These are phyloP conservation scores for Ciborinia camelliae DNA, from an alignment of 2,329 filamentous ascomycete species.

Conservation along the genomic window DNA sequence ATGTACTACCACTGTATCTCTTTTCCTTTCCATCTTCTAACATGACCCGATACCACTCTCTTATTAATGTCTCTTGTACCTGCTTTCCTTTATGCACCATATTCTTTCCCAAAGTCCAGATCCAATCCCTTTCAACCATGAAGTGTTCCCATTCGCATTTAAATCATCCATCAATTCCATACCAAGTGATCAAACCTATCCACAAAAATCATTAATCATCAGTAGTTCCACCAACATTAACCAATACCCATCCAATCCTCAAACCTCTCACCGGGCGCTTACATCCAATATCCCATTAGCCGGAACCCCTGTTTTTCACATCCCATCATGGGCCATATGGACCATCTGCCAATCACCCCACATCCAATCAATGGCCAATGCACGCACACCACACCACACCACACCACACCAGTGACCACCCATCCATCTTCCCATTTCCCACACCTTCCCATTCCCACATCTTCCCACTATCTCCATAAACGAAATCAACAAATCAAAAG, in stretches of 20 bases:
- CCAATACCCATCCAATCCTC: background rate
- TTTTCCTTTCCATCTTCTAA: background rate
- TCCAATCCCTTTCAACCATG: background rate
- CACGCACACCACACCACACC: no score
- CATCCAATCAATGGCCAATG: constrained; percentile 9
- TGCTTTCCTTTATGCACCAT: constrained; percentile 1
- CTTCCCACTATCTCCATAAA: background rate
- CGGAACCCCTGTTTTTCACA: constrained; percentile 4
- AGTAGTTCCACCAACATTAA: background rate
- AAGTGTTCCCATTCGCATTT: background rate
- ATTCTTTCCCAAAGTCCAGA: background rate
- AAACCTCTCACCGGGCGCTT: constrained; percentile 6
- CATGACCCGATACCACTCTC: background rate
- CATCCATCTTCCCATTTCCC: background rate
- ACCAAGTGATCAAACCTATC: background rate
- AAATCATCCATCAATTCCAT: background rate
- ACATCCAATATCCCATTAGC: constrained; percentile 7
- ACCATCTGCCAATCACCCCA: background rate
- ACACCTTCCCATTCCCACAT: background rate
- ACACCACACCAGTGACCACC: no score
- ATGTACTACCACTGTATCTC: no score
- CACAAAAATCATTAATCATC: background rate
- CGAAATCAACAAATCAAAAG: background rate
- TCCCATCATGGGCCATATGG: no score
- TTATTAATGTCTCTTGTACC: background rate